Conservation (phyloP, 306 rosid genomes). For the cucumber (Cucumis sativus) region Cucumber_9930_V3 NC_026660.2:22989501-22990000, state of each 20-base stretch:
- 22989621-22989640: background rate
- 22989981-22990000: conserved; percentile 42
- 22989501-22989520: background rate
- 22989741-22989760: conserved; percentile 85
- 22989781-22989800: conserved; percentile 36
- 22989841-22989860: background rate
- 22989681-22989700: conserved; percentile 69
- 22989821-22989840: background rate
- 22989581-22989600: background rate
- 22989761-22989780: conserved; percentile 69
- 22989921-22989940: conserved; percentile 87
- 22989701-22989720: conserved; percentile 95
- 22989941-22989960: conserved; percentile 87
- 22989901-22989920: conserved; percentile 74
- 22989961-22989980: conserved; percentile 35
- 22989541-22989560: background rate
- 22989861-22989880: conserved; percentile 37
- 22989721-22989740: conserved; percentile 77
- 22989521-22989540: background rate
- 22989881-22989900: conserved; percentile 82
- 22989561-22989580: background rate
- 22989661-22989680: background rate
- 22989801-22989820: background rate
- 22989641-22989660: background rate
- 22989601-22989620: no score